Evolutionary conservation across 495 filamentous ascomycete species (phyloP).

Genomic region (Aspergillus panamensis): DNA sequence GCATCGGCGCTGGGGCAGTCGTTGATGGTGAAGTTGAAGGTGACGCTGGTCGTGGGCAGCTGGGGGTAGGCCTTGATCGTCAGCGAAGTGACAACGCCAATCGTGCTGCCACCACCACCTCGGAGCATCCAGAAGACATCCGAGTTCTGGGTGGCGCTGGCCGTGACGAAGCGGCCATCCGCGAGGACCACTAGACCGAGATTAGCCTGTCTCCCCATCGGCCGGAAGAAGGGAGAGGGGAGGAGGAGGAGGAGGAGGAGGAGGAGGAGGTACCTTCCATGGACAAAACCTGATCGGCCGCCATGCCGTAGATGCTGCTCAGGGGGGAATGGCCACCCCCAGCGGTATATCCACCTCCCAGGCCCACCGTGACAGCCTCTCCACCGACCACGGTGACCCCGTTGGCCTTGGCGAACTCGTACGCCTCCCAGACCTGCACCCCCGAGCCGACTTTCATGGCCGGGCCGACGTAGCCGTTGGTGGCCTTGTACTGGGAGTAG

Average conservation of each 20-base stretch:
- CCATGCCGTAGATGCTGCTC: conserved; percentile 27
- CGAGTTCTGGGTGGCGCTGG: conserved; percentile 47
- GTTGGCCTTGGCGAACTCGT: conserved; percentile 43
- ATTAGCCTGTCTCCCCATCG: background rate
- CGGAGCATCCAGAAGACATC: conserved; percentile 60
- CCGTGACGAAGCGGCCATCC: conserved; percentile 50
- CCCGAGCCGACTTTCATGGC: conserved; percentile 57
- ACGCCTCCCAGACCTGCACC: conserved; percentile 50
- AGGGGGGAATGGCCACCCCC: conserved; percentile 40
- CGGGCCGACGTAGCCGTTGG: conserved; percentile 41
- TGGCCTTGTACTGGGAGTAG: conserved; percentile 32
- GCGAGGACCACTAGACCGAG: conserved; percentile 45
- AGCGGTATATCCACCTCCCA: conserved; percentile 41
- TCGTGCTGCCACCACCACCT: conserved; percentile 41
- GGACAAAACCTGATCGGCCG: conserved; percentile 42
- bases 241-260: background rate
- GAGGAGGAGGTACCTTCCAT: conserved; percentile 26
- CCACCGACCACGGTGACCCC: conserved; percentile 53
- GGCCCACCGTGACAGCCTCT: conserved; percentile 38
- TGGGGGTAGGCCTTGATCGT: conserved; percentile 46
- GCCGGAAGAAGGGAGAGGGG: background rate
- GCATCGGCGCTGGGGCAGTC: conserved; percentile 33
- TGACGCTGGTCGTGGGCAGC: conserved; percentile 37
- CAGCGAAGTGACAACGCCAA: conserved; percentile 51
- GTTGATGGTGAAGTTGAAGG: conserved; percentile 40